Conservation (phyloP, 768 basidiomycete species). For the Suillus placidus region DNA sequence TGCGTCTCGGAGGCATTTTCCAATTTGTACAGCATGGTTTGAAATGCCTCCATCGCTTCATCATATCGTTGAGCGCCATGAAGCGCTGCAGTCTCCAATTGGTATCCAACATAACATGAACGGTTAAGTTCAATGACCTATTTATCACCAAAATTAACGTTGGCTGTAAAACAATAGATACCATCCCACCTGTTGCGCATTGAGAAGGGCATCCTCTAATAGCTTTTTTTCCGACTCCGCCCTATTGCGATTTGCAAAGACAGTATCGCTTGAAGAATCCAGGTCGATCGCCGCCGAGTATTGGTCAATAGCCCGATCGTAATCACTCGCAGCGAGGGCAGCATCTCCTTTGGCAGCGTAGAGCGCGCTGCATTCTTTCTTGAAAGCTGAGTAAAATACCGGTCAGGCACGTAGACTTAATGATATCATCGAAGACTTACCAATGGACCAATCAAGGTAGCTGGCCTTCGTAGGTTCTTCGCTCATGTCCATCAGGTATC, state of each 20-base stretch:
- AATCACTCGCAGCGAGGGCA: too few species aligned
- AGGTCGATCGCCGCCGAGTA: too few species aligned
- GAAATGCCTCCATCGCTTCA: conserved; percentile 72
- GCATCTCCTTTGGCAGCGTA: too few species aligned
- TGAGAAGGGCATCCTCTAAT: neutral
- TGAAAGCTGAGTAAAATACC: too few species aligned
- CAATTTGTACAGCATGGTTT: neutral
- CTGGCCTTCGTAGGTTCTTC: too few species aligned
- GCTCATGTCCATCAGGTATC: too few species aligned
- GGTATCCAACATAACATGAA: neutral
- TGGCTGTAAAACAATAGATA: neutral
- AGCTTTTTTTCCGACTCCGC: neutral
- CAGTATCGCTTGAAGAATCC: too few species aligned
- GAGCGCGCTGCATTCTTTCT: too few species aligned
- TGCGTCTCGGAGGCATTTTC: neutral
- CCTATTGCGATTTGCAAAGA: neutral
- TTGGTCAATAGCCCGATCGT: too few species aligned
- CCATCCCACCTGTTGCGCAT: neutral
- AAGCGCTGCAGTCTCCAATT: conserved; percentile 75
- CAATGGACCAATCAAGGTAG: too few species aligned
- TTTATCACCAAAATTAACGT: neutral
- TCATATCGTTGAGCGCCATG: conserved; percentile 76
- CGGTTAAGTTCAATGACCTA: neutral
- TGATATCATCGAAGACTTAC: too few species aligned
- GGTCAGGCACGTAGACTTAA: too few species aligned